Evolutionary conservation across 2,329 filamentous ascomycete species (phyloP), one percentile per base, ranked within the genome.

Genomic region (Alternaria solani): DNA sequence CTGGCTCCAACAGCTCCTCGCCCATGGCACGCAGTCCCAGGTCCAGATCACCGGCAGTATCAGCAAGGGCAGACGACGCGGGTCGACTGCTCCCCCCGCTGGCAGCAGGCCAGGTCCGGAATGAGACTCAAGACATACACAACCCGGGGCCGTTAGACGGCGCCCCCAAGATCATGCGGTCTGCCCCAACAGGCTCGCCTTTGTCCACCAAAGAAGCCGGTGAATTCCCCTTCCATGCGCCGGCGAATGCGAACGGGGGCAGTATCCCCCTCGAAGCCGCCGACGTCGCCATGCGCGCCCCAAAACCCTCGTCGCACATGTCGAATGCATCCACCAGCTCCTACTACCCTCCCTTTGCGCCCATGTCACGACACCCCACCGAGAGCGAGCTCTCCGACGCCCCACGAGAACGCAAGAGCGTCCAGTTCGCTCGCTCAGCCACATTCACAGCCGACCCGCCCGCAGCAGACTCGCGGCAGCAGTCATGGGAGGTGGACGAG

Each of bases 401-500:
- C 11, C 72, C 76, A 7, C 71, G 69, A 14, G 82, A 83, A 20
- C 82, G 88, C 51, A 86, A 87, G 57, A 94, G 90, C 73, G 91
- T 96, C 4, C 92, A 95, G 68, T 95, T 96, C 74, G 87, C 86
- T 2, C 84, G 87, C 30, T 81, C 75, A 5, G 57, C 70, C 9
- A 74, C 74, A 18, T 69, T 71, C 54, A 72, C 75, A 53, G 69
- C 86, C 34, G 79, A 83, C 5, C 79, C 84, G 7, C 62, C 58
- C 66, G 57, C 78, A 20, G 75, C 82, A 20, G 87, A 88, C 65
- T 86, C 85, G 32, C 84, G 88, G 59, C 85, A 89, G 43, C 85
- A 87, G 34, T 92, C 91, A 4, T 86, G 86, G 81, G 88, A 91
- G 30, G 76, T 68, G 0, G 83, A 84, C 46, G 88, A 91, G 52